A percentile compares a stretch with the other conserved stretches of the same genome.
These are phyloP conservation scores for Chamaecyparis obtusa DNA, from an alignment of 75 land plant species.

Conservation along the genomic window DNA sequence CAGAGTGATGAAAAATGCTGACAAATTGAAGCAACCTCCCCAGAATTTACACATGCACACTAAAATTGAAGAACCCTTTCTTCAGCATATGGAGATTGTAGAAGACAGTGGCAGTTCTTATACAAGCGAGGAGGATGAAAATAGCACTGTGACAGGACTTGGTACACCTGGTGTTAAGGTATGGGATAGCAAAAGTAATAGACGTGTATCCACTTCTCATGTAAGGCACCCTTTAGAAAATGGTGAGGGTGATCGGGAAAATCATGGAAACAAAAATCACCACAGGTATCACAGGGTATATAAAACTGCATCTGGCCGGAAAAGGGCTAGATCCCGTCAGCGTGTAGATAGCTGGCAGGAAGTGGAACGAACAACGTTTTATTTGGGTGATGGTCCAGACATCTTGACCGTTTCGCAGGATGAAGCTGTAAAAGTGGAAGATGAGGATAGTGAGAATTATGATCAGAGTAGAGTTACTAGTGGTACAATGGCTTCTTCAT, in stretches of 20 bases:
- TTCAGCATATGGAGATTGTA: slow-evolving; percentile 26
- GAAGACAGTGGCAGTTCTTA: slow-evolving; percentile 42
- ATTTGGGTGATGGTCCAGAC: slow-evolving; percentile 55
- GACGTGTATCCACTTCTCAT: slow-evolving; percentile 23
- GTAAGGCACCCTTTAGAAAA: slow-evolving; percentile 71
- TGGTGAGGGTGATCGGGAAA: slow-evolving; percentile 20
- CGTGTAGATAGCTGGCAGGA: slow-evolving; percentile 59
- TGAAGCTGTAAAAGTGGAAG: slow-evolving; percentile 22
- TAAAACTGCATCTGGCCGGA: slow-evolving; percentile 28
- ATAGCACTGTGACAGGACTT: slow-evolving; percentile 50
- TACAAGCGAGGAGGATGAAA: slow-evolving; percentile 58
- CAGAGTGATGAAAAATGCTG: neutral
- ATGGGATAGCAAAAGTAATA: slow-evolving; percentile 67
- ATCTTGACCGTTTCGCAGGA: slow-evolving; percentile 29
- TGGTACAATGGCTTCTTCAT: slow-evolving; percentile 55
- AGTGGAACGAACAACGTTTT: slow-evolving; percentile 58
- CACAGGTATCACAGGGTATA: slow-evolving; percentile 21
- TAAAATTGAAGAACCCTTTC: slow-evolving; percentile 3
- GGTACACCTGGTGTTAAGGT: slow-evolving; percentile 66
- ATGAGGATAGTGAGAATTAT: slow-evolving; percentile 47
- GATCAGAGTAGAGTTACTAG: slow-evolving; percentile 34
- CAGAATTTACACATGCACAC: slow-evolving; percentile 18
- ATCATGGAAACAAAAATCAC: slow-evolving; percentile 24
- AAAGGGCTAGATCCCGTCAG: slow-evolving; percentile 30
- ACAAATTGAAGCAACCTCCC: neutral